Evolutionary conservation across 495 filamentous ascomycete genomes (phyloP), one percentile per base, ranked within the genome.

Genomic region (Xylaria castorea): DNA sequence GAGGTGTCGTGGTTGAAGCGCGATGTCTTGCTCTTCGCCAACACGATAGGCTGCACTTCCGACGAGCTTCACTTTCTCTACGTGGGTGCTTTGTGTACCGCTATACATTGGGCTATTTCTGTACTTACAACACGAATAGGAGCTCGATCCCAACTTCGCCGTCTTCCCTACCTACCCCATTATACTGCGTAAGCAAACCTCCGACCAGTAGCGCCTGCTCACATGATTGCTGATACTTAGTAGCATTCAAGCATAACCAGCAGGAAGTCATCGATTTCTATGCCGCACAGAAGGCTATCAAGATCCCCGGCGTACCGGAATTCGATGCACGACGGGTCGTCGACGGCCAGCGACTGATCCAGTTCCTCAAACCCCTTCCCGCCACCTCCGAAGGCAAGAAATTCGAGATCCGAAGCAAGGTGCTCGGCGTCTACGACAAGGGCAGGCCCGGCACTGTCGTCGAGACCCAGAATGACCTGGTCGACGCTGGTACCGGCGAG

Each of bases 61-160:
- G 90, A 97, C 70, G 94, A 97, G 84, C 87, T 97, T 74, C 94
- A 97, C 75, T 97, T 97, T 79, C 90, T 97, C 81, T 97, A 94
- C 72, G 93, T 94, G 85, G 46, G 88, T 75, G 36, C 53, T 20
- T 32, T 20, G 58, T 22, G n/a, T 46, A 18, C 27, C 44, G n/a
- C 40, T 73, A 46, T 67, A 68, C 36, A 18, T 50, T 12, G 34
- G 3, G 12, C 40, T 8, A 2, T 11, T 34, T 38, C 55, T 27
- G 58, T 61, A 48, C 71, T 78, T 74, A 79, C 72, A 66, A 22
- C 71, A 46, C 4, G 51, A 51, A 51, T 48, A 95, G 92, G 93
- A 95, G 81, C 87, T 95, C 38, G 91, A 97, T 78, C 92, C 93
- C 55, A 85, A 90, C 73, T 97, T 97, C 81, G 75, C 90, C 48